Base-by-base conservation (phyloP, 345 rosid genomes). In the Sonneratia alba region DNA sequence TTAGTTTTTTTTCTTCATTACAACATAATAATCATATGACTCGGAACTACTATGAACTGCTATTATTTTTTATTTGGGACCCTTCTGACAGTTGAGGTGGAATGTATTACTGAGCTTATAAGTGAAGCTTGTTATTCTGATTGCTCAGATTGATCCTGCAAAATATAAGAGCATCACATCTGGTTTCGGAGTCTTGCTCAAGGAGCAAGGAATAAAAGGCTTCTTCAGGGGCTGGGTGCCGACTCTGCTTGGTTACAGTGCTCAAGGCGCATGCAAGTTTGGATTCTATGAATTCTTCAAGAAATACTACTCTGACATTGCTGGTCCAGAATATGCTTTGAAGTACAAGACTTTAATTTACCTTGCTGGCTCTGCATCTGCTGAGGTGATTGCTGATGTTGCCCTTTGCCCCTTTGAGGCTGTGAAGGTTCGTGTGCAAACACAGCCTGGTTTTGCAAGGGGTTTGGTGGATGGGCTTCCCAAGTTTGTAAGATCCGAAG, bases 341-440 rank as follows among this genome's bases (percentile, higher is more conserved):
- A 92, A 95, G 83, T 92, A 92, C 85, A 92, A 95, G 81, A 95
- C 99, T 43, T 85, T 95, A 83, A 91, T 95, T 76, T 95, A 90
- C 87, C 97, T 95, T 70, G 98, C 97, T 59, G 99, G 99, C 48
- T 95, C 99, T 77, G 98, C 97, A 47, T 96, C 99, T 69, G 98
- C 98, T 73, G 99, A 92, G 85, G 75, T 94, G 57, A 91, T 94
- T 70, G 97, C 98, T 12, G 97, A 91, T 81, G 27, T 96, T 53
- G 96, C 96, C 0, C 97, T 96, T 75, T 92, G 99, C 85, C 99
- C 98, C 27, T 83, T 96, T n/a, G 99, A 96, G 84, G 99, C 99
- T 55, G 99, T 96, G 7, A 96, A 96, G 89, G 98, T 96, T 65
- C 82, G 98, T 42, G 98, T 96, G 74, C 98, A 96, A 84, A 96